phyloP scores from a whole-genome alignment of 2,329 filamentous ascomycete species.

The Monilinia laxa region DNA sequence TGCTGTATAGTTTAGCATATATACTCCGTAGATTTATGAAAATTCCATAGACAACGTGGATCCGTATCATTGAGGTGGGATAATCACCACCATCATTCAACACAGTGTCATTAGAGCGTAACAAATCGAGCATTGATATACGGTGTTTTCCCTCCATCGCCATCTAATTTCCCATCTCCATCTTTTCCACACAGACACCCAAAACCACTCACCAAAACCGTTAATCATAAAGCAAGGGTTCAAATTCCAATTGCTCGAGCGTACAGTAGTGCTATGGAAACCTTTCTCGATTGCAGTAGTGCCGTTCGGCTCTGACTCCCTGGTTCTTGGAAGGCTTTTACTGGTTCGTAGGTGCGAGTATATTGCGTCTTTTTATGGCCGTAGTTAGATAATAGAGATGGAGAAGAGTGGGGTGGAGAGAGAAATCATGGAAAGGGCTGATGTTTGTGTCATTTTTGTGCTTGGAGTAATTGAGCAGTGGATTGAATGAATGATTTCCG shows the following conservation, averaged over 20 bases:
- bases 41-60: neutral
- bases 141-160: neutral
- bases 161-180: slow-evolving; percentile 10
- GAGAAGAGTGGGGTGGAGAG: neutral
- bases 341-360: neutral
- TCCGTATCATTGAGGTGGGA: neutral
- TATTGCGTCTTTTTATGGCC: neutral
- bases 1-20: neutral
- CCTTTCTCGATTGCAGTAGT: too few relatives aligned
- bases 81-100: neutral
- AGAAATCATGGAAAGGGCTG: neutral
- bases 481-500: too few relatives aligned
- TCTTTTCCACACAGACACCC: neutral
- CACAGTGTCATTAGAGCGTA: neutral
- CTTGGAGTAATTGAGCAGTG: neutral
- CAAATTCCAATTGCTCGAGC: too few relatives aligned
- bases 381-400: neutral
- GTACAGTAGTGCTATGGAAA: too few relatives aligned
- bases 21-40: neutral
- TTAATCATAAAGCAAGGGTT: too few relatives aligned
- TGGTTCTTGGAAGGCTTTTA: neutral
- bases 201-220: neutral
- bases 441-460: slow-evolving; percentile 1
- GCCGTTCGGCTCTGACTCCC: neutral
- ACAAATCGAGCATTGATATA: neutral